Conservation (phyloP, 257 asterid genomes). For the Gentiana dahurica region DNA sequence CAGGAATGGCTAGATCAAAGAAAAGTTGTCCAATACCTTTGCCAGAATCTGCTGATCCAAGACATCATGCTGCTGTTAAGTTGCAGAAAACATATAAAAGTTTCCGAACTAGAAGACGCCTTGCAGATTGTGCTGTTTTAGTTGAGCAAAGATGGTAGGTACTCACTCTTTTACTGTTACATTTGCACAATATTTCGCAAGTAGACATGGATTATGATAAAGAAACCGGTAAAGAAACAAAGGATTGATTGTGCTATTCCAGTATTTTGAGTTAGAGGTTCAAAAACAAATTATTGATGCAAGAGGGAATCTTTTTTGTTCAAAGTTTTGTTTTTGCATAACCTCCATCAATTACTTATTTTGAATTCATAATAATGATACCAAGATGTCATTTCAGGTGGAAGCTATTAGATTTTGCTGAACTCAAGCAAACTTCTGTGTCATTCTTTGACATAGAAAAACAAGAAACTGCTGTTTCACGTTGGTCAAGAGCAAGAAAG, state of each 20-base stretch:
- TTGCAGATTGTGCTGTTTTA: conserved; percentile 86
- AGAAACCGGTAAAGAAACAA: background rate
- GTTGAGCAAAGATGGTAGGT: conserved; percentile 78
- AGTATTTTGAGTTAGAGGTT: no score
- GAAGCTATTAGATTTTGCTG: conserved; percentile 79
- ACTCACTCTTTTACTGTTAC: background rate
- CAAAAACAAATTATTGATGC: background rate
- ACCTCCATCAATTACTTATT: background rate
- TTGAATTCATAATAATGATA: conserved; percentile 4
- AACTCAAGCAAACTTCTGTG: conserved; percentile 57
- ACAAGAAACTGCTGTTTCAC: conserved; percentile 61
- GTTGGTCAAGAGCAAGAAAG: conserved; percentile 76
- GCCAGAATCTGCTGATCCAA: conserved; percentile 14
- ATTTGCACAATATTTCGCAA: background rate
- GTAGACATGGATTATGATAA: background rate
- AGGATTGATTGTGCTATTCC: no score
- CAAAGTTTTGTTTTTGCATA: background rate
- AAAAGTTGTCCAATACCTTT: conserved; percentile 5
- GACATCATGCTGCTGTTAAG: conserved; percentile 55
- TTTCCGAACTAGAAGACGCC: conserved; percentile 66
- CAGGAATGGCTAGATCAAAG: conserved; percentile 14
- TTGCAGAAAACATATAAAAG: conserved; percentile 82
- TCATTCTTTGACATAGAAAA: conserved; percentile 67
- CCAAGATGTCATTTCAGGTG: conserved; percentile 41
- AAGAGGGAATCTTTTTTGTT: background rate